Conservation (phyloP, 1,284 basidiomycete genomes). For the Fomitiporia mediterranea region DNA sequence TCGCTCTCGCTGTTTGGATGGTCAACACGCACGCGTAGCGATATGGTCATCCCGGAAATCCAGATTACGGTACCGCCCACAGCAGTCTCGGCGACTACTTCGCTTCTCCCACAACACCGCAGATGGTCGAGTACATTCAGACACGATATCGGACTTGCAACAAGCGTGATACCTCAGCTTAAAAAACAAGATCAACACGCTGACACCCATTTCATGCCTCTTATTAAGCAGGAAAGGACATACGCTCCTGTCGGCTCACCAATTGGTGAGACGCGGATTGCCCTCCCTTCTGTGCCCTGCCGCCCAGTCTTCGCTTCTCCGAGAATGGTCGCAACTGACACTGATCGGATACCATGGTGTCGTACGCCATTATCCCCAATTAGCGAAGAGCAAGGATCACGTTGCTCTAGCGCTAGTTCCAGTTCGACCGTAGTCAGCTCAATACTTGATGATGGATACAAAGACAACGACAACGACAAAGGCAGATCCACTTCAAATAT, state of each 20-base stretch:
- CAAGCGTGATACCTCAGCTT: not conserved
- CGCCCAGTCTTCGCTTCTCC: not conserved
- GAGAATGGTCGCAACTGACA: not conserved
- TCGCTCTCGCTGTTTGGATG: too few relatives aligned
- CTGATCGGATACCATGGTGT: not conserved
- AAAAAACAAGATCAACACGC: too few relatives aligned
- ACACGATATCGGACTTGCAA: constrained; percentile 4
- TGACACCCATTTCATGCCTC: too few relatives aligned
- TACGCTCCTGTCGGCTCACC: too few relatives aligned
- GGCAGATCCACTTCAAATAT: too few relatives aligned
- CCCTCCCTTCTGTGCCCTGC: not conserved
- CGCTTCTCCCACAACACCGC: not conserved
- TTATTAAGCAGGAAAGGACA: too few relatives aligned
- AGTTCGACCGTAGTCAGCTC: too few relatives aligned
- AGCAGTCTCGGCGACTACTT: not conserved
- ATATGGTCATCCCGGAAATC: not conserved
- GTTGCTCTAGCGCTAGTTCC: not conserved
- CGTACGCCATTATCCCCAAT: not conserved
- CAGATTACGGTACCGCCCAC: constrained; percentile 2
- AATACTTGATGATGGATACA: too few relatives aligned
- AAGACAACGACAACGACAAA: not conserved
- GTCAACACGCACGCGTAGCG: too few relatives aligned
- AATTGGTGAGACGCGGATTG: too few relatives aligned
- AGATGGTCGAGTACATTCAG: not conserved
- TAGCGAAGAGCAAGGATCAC: not conserved